Percentiles rank a stretch among this genome's conserved stretches.
phyloP scores from a whole-genome alignment of 2,329 filamentous ascomycete genomes.

The Lanzia echinophila region DNA sequence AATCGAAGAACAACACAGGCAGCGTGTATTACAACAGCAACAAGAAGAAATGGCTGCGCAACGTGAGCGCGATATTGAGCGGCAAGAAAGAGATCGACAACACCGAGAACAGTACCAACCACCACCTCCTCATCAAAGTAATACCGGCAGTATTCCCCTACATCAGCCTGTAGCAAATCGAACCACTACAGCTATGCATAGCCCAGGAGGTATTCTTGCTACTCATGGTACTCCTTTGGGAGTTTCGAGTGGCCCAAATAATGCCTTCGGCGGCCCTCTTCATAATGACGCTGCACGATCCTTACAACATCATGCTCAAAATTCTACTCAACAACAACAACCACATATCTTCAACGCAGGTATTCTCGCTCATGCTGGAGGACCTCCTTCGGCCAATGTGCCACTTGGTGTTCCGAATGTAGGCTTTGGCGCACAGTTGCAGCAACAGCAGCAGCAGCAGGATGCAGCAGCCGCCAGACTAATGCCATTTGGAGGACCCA shows the following conservation, averaged over 20 bases:
- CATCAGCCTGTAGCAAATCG: slow-evolving; percentile 90
- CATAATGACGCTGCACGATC: slow-evolving; percentile 46
- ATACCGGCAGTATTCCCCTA: slow-evolving; percentile 79
- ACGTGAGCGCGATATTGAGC: slow-evolving; percentile 41
- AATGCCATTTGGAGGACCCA: slow-evolving; percentile 45
- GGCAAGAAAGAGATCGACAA: slow-evolving; percentile 48
- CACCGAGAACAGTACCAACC: slow-evolving; percentile 58
- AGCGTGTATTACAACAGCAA: slow-evolving; percentile 40
- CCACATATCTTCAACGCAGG: slow-evolving; percentile 51
- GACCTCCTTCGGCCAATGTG: slow-evolving; percentile 38
- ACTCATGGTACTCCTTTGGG: slow-evolving; percentile 53
- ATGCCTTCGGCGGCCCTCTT: slow-evolving; percentile 48
- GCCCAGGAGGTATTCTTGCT: slow-evolving; percentile 79
- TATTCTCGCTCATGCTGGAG: slow-evolving; percentile 39
- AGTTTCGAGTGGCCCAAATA: slow-evolving; percentile 30
- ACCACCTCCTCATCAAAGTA: slow-evolving; percentile 72
- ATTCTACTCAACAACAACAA: slow-evolving; percentile 35
- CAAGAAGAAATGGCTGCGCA: slow-evolving; percentile 52
- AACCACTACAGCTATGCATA: slow-evolving; percentile 76
- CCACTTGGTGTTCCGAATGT: slow-evolving; percentile 49
- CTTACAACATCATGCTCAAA: slow-evolving; percentile 46
- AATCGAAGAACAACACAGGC: slow-evolving; percentile 48
- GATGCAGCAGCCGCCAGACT: slow-evolving; percentile 55
- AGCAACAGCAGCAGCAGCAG: slow-evolving; percentile 33
- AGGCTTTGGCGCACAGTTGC: slow-evolving; percentile 54